phyloP scores from a whole-genome alignment of 345 rosid genomes.

The Dimocarpus longan region DNA sequence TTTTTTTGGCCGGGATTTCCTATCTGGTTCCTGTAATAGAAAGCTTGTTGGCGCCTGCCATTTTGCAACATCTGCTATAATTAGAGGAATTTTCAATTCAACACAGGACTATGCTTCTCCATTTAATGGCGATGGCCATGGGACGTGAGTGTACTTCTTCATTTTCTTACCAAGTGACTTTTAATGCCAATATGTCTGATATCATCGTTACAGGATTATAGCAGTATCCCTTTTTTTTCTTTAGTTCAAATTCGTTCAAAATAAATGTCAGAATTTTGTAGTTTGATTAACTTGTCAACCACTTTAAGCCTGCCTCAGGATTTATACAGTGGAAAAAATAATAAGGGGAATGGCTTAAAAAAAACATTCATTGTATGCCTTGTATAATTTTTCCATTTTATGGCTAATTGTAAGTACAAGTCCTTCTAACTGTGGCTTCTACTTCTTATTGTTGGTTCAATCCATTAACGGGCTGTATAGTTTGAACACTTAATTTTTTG shows the following conservation, averaged over 20 bases:
- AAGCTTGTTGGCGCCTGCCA: conserved; percentile 95
- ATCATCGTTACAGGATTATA: neutral
- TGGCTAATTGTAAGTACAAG: neutral
- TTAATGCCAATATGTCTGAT: neutral
- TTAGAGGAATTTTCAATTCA: conserved; percentile 89
- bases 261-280: neutral
- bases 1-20: conserved; percentile 81
- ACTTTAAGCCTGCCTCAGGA: neutral
- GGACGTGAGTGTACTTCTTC: conserved; percentile 43
- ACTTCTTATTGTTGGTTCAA: neutral
- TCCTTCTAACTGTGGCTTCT: neutral
- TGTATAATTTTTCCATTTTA: neutral
- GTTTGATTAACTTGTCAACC: neutral
- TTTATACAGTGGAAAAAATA: neutral
- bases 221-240: neutral
- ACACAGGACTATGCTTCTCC: conserved; percentile 94
- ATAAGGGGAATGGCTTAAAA: neutral
- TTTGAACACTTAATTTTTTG: neutral
- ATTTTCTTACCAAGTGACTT: neutral
- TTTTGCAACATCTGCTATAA: conserved; percentile 95
- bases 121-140: conserved; percentile 95
- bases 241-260: neutral
- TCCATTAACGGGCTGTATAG: neutral
- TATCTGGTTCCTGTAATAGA: conserved; percentile 95
- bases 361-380: neutral